Evolutionary conservation across 805 yeast species (phyloP).

Genomic region (Nakazawaea ernobii): DNA sequence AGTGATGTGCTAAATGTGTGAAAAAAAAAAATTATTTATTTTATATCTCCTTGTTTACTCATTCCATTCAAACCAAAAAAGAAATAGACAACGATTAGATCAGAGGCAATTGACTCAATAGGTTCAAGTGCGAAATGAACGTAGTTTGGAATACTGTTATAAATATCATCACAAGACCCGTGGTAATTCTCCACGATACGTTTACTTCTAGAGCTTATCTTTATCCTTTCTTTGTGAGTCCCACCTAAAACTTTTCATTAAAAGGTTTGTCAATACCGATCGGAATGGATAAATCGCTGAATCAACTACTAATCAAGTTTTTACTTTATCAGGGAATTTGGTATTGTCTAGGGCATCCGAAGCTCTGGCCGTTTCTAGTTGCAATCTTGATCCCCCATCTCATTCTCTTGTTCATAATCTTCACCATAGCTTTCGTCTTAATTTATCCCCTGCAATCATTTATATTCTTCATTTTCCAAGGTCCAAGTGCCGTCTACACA

Average conservation of each 20-base stretch:
- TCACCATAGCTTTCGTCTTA: conserved; percentile 9
- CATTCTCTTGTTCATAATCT: conserved; percentile 12
- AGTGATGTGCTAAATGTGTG: too few species aligned
- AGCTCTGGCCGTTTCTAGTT: conserved; percentile 9
- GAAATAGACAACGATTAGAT: background rate
- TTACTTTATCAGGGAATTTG: conserved; percentile 1
- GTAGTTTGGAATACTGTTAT: background rate
- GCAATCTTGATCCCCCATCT: conserved; percentile 14
- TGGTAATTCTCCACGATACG: background rate
- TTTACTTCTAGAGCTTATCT: background rate
- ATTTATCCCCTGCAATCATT: conserved; percentile 16
- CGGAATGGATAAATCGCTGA: too few species aligned
- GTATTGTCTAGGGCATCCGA: background rate
- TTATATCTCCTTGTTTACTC: background rate
- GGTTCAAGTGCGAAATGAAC: background rate
- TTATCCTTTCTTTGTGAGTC: background rate
- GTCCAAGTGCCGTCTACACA: conserved; percentile 16
- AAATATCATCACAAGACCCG: background rate
- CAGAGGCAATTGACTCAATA: background rate
- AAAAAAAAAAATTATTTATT: background rate
- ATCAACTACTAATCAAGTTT: background rate
- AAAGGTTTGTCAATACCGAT: background rate
- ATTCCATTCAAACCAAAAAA: background rate
- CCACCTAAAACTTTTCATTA: background rate
- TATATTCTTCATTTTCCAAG: conserved; percentile 15